Evolutionary conservation across 768 basidiomycete species (phyloP).

Genomic region (Infundibulicybe gibba): DNA sequence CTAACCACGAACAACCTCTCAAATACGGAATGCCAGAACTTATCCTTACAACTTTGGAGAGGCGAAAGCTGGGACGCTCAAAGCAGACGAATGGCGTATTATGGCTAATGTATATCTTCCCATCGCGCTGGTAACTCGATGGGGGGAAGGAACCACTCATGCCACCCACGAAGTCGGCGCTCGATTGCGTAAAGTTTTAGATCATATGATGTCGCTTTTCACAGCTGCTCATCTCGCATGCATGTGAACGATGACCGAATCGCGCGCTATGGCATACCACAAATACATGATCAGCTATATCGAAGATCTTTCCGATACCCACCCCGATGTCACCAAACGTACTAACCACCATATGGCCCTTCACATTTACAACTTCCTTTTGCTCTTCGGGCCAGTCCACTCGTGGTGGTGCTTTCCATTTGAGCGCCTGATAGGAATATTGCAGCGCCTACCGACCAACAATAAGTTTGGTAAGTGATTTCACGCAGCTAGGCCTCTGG

Average conservation of each 20-base stretch:
- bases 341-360: conserved; percentile 25
- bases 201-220: conserved; percentile 24
- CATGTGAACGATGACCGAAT: conserved; percentile 6
- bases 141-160: conserved; percentile 15
- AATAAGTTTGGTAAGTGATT: conserved; percentile 18
- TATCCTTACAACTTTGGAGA: conserved; percentile 22
- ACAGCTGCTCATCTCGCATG: conserved; percentile 18
- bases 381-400: conserved; percentile 27
- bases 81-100: conserved; percentile 32
- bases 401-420: conserved; percentile 39
- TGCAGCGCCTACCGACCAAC: conserved; percentile 29
- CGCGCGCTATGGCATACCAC: conserved; percentile 4
- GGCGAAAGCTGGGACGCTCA: conserved; percentile 24
- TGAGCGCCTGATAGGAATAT: conserved; percentile 29
- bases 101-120: conserved; percentile 27
- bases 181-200: conserved; percentile 10
- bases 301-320: conserved; percentile 12
- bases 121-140: conserved; percentile 25
- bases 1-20: neutral
- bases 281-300: conserved; percentile 17
- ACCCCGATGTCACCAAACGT: conserved; percentile 13
- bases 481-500: neutral
- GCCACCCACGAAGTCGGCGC: neutral
- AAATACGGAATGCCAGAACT: conserved; percentile 1
- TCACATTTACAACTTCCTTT: conserved; percentile 30